phyloP scores from a whole-genome alignment of 148 eudicot genomes.

The Euryodendron excelsum region DNA sequence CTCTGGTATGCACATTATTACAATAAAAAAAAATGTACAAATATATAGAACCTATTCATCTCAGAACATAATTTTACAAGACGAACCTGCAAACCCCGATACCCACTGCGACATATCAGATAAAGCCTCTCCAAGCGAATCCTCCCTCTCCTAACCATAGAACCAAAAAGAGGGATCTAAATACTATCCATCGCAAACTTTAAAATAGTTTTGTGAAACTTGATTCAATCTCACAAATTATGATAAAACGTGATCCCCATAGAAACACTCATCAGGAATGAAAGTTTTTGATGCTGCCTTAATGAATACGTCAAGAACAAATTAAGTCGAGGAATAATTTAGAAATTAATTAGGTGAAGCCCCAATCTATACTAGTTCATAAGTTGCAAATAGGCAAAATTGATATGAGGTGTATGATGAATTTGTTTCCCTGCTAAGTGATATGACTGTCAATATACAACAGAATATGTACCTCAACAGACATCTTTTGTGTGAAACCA shows the following conservation, averaged over 20 bases:
- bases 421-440: not conserved
- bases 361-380: not conserved
- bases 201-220: not conserved
- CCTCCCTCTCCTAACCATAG: slow-evolving; percentile 53
- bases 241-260: not conserved
- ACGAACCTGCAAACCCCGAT: slow-evolving; percentile 66
- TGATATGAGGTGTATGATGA: not conserved
- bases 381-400: not conserved
- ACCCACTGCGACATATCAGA: slow-evolving; percentile 67
- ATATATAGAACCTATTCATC: not conserved
- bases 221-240: slow-evolving; percentile 3
- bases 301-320: not conserved
- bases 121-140: slow-evolving; percentile 46
- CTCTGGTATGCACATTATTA: slow-evolving; percentile 30
- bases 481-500: not conserved
- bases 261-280: not conserved
- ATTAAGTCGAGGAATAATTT: not conserved
- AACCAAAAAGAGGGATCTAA: slow-evolving; percentile 11
- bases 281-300: not conserved
- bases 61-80: not conserved
- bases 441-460: not conserved
- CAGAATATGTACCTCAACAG: not conserved
- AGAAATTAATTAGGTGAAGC: not conserved
- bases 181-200: not conserved
- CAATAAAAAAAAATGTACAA: not conserved